Percentiles rank a stretch among this genome's conserved stretches.
Conservation (phyloP, 768 basidiomycete species). For the Favolaschia claudopus region DNA sequence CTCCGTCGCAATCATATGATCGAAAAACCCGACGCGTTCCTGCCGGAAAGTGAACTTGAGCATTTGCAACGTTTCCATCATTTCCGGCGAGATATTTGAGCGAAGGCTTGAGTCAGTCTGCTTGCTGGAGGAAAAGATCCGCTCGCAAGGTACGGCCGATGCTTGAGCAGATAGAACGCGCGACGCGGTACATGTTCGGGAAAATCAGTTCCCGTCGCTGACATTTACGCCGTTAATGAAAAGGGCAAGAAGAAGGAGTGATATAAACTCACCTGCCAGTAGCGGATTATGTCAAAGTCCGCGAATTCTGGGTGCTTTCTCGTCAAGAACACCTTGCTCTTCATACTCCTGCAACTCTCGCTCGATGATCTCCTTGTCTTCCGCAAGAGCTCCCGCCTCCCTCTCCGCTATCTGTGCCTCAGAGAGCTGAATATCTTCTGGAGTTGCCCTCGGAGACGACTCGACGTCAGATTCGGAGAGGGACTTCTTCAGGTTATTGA, state of each 20-base stretch:
- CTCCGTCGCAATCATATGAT: neutral
- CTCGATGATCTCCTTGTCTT: slow-evolving; percentile 1
- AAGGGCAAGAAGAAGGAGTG: neutral
- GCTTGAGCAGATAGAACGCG: slow-evolving; percentile 30
- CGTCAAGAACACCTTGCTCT: neutral
- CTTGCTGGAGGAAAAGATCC: slow-evolving; percentile 29
- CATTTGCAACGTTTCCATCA: slow-evolving; percentile 28
- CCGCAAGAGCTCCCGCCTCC: neutral
- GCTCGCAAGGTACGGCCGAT: slow-evolving; percentile 31
- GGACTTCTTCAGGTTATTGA: neutral
- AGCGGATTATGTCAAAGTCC: slow-evolving; percentile 9
- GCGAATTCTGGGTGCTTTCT: too few species aligned
- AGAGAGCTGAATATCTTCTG: neutral
- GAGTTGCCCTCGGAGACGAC: neutral
- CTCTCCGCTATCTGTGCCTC: neutral
- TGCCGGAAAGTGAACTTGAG: slow-evolving; percentile 27
- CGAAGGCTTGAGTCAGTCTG: slow-evolving; percentile 13
- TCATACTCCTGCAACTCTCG: slow-evolving; percentile 2
- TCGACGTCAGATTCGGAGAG: neutral
- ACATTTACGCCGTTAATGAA: neutral
- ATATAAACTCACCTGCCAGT: slow-evolving; percentile 12
- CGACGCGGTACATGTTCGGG: slow-evolving; percentile 16
- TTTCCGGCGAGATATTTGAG: slow-evolving; percentile 3
- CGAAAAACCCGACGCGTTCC: slow-evolving; percentile 23
- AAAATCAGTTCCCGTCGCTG: too few species aligned